These are phyloP conservation scores for Coemansia sp. DNA, from an alignment of 192 early-diverging fungal species.

Conservation along the genomic window DNA sequence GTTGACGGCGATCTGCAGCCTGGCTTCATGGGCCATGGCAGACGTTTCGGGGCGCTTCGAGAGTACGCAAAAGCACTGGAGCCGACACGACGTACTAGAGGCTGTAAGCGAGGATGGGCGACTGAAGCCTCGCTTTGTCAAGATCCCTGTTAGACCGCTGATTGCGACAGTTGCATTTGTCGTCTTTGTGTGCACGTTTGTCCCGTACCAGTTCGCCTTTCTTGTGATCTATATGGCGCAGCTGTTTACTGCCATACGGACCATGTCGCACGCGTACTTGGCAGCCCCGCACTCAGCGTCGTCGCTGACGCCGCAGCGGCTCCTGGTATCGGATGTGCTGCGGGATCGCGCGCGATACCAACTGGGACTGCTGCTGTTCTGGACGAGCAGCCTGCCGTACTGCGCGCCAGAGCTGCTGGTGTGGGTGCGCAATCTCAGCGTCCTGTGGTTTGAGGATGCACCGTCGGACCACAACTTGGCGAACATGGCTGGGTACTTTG, in stretches of 20 bases:
- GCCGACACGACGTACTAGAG: conserved; percentile 3
- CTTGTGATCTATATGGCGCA: conserved; percentile 61
- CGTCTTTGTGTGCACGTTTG: conserved; percentile 58
- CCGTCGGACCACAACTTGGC: conserved; percentile 67
- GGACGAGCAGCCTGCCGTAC: conserved; percentile 70
- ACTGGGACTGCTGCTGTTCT: conserved; percentile 66
- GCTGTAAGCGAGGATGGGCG: conserved; percentile 7
- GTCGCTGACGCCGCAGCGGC: conserved; percentile 19
- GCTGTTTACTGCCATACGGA: conserved; percentile 54
- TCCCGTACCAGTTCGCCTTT: conserved; percentile 80
- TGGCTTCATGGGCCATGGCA: conserved; percentile 10
- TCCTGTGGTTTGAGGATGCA: conserved; percentile 78
- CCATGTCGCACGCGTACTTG: conserved; percentile 37
- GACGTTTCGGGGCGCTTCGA: neutral
- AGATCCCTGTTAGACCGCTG: conserved; percentile 12
- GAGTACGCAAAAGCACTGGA: conserved; percentile 11
- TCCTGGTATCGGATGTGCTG: conserved; percentile 10
- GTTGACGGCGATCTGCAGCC: conserved; percentile 16
- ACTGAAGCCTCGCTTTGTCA: neutral
- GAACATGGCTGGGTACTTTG: conserved; percentile 46
- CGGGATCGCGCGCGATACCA: conserved; percentile 61
- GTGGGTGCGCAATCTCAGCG: conserved; percentile 78
- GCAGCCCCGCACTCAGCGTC: conserved; percentile 14
- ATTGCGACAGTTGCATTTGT: conserved; percentile 48
- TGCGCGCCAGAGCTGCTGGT: conserved; percentile 75